Conservation (phyloP, 192 early-diverging fungal species). For the Linderina pennispora region DNA sequence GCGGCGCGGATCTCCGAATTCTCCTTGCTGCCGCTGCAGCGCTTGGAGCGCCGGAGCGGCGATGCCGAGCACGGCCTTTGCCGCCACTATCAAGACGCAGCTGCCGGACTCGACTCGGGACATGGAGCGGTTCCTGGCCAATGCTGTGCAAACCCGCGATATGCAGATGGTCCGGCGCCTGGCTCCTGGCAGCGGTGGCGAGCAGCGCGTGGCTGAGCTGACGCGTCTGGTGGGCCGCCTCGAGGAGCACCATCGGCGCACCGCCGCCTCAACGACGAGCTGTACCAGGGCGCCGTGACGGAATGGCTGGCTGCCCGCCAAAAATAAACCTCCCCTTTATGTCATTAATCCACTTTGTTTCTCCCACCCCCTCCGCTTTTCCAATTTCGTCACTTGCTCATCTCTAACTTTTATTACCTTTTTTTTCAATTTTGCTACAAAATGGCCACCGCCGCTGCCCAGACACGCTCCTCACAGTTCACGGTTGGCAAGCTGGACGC, state of each 20-base stretch:
- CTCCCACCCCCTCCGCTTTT: no score
- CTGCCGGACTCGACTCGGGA: conserved; percentile 12
- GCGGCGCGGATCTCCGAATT: conserved; percentile 20
- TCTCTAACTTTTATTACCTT: no score
- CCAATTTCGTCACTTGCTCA: no score
- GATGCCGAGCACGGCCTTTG: conserved; percentile 10
- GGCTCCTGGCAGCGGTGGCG: conserved; percentile 8
- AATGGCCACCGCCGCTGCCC: not conserved
- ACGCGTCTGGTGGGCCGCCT: conserved; percentile 30
- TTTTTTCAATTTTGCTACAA: not conserved
- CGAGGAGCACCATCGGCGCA: conserved; percentile 33
- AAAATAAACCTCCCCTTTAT: conserved; percentile 3
- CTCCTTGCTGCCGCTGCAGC: conserved; percentile 31
- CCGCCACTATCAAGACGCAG: conserved; percentile 15
- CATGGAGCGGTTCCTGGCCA: conserved; percentile 26
- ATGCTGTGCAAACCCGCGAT: no score
- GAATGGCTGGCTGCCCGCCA: conserved; percentile 35
- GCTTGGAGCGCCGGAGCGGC: conserved; percentile 8
- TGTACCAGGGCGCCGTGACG: conserved; percentile 42
- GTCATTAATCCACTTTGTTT: no score
- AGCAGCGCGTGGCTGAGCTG: conserved; percentile 26
- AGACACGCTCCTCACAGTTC: conserved; percentile 52
- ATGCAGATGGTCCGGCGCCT: conserved; percentile 8
- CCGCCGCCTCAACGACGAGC: conserved; percentile 46
- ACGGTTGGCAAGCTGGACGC: conserved; percentile 94